Conservation (phyloP, 495 filamentous ascomycete genomes). For the Chlorociboria aeruginascens region DNA sequence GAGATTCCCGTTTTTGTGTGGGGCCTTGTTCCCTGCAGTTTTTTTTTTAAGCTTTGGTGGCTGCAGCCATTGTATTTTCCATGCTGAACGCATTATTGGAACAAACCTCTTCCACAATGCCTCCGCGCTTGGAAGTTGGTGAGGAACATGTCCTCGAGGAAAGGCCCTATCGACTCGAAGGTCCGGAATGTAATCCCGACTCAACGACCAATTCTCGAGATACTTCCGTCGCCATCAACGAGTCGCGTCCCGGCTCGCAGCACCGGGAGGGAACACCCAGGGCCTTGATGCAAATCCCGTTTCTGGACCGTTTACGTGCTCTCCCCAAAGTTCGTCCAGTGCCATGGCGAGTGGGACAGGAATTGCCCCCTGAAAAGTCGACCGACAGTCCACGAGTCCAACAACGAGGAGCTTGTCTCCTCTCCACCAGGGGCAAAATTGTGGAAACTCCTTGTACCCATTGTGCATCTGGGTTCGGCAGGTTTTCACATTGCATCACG, state of each 20-base stretch:
- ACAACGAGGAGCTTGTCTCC: slow-evolving; percentile 5
- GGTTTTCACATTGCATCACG: slow-evolving; percentile 11
- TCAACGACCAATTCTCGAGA: neutral
- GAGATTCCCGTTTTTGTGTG: no score
- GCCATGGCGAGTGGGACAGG: slow-evolving; percentile 15
- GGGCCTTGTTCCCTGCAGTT: no score
- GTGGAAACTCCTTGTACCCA: slow-evolving; percentile 1
- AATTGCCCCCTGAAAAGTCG: slow-evolving; percentile 6
- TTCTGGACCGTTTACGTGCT: slow-evolving; percentile 4
- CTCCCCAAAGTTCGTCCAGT: slow-evolving; percentile 9
- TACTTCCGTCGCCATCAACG: neutral
- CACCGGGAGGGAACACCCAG: no score
- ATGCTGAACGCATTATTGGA: no score
- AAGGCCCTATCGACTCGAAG: neutral
- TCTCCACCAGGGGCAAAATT: slow-evolving; percentile 4
- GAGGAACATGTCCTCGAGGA: neutral
- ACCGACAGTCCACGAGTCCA: slow-evolving; percentile 6
- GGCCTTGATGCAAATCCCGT: neutral
- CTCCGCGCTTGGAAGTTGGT: neutral
- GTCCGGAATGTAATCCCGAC: neutral
- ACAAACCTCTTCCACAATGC: neutral
- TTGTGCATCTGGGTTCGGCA: slow-evolving; percentile 11
- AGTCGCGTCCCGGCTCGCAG: neutral
- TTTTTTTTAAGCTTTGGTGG: no score
- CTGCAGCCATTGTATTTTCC: no score